Percentiles rank a stretch among this genome's conserved stretches.
Evolutionary conservation across 1,284 basidiomycete genomes (phyloP).

Genomic region (Pseudozyma tsukubaensis): DNA sequence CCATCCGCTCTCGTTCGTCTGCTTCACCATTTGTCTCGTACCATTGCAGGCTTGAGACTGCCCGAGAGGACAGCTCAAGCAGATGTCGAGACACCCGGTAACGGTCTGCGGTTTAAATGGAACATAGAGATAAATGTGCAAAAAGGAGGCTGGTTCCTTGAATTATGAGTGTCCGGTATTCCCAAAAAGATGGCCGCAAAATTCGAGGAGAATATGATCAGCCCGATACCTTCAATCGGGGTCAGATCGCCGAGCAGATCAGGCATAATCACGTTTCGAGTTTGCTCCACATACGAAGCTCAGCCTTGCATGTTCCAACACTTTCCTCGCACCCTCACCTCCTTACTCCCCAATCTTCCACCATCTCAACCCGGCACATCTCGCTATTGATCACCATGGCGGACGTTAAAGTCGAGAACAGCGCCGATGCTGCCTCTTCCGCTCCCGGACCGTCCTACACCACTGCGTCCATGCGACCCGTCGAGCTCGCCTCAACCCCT

Average conservation of each 20-base stretch:
- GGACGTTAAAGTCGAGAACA: slow-evolving; percentile 2
- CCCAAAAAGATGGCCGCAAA: background rate
- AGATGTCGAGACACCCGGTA: too few relatives aligned
- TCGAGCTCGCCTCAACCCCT: slow-evolving; percentile 35
- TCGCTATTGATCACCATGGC: slow-evolving; percentile 6
- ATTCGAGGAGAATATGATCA: background rate
- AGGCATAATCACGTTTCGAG: background rate
- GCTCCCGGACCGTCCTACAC: slow-evolving; percentile 15
- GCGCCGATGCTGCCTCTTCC: background rate
- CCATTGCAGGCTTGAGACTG: too few relatives aligned
- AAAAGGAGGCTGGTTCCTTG: too few relatives aligned
- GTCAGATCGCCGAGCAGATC: background rate
- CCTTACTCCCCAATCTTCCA: background rate
- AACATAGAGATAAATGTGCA: too few relatives aligned
- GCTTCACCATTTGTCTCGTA: too few relatives aligned
- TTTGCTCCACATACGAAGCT: slow-evolving; percentile 4
- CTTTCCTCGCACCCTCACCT: background rate
- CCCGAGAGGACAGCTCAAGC: too few relatives aligned
- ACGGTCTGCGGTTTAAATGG: too few relatives aligned
- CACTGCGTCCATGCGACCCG: slow-evolving; percentile 23
- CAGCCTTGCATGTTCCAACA: background rate
- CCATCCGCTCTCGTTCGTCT: too few relatives aligned
- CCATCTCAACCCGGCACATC: background rate
- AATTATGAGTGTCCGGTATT: background rate
- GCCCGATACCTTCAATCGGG: background rate